These are phyloP conservation scores for Aspergillus cristatus DNA, from an alignment of 495 filamentous ascomycete species.

Conservation along the genomic window DNA sequence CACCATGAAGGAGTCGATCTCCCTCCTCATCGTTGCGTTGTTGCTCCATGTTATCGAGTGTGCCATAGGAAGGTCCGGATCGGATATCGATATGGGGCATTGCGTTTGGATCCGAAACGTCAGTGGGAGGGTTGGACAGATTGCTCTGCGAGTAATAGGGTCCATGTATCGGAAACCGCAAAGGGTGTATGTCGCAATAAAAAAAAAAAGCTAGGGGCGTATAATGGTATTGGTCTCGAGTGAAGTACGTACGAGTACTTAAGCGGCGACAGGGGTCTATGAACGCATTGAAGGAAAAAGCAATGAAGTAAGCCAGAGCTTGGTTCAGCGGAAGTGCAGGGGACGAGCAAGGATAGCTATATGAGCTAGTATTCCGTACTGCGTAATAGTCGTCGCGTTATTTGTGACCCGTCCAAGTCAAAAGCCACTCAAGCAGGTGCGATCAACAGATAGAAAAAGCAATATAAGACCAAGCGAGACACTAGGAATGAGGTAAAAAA, in stretches of 20 bases:
- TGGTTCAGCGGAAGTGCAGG: too few relatives aligned
- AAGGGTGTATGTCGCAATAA: too few relatives aligned
- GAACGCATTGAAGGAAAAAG: too few relatives aligned
- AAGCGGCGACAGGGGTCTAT: too few relatives aligned
- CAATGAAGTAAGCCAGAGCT: too few relatives aligned
- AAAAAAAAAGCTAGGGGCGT: too few relatives aligned
- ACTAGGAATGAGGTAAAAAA: slow-evolving; percentile 3
- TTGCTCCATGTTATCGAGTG: slow-evolving; percentile 20
- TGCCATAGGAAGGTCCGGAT: slow-evolving; percentile 32
- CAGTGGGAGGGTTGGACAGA: slow-evolving; percentile 2
- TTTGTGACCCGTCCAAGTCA: background rate
- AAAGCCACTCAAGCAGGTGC: background rate
- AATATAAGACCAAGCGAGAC: slow-evolving; percentile 8
- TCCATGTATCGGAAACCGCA: slow-evolving; percentile 19
- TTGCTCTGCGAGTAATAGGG: slow-evolving; percentile 1
- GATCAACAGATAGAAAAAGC: slow-evolving; percentile 1
- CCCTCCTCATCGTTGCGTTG: slow-evolving; percentile 19
- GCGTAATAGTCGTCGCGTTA: too few relatives aligned
- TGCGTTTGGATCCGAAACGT: slow-evolving; percentile 11
- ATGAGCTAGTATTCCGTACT: too few relatives aligned
- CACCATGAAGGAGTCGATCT: slow-evolving; percentile 24
- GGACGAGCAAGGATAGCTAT: too few relatives aligned
- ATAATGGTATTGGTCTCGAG: too few relatives aligned
- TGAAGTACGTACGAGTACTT: too few relatives aligned
- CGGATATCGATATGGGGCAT: slow-evolving; percentile 31